phyloP scores from a whole-genome alignment of 2,329 filamentous ascomycete species.

The Aspergillus arachidicola region DNA sequence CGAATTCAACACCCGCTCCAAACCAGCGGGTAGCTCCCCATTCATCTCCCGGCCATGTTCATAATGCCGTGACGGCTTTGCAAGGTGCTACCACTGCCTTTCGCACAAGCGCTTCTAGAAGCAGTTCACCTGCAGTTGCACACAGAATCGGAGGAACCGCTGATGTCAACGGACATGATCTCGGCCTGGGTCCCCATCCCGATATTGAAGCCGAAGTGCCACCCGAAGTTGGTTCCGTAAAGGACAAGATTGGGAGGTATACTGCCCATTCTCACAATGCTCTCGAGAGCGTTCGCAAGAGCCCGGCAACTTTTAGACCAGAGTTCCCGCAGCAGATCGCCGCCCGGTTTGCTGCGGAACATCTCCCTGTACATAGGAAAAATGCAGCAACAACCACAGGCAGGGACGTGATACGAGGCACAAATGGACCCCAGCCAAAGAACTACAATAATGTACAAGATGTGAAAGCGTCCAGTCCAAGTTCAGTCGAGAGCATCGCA shows the following conservation, averaged over 20 bases:
- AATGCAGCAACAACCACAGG: constrained; percentile 13
- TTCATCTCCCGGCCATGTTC: constrained; percentile 27
- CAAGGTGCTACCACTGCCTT: constrained; percentile 44
- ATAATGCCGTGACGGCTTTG: constrained; percentile 28
- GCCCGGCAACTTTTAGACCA: constrained; percentile 17
- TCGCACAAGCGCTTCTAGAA: constrained; percentile 26
- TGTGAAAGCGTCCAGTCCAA: constrained; percentile 27
- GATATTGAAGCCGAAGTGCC: constrained; percentile 26
- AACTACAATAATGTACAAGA: constrained; percentile 14
- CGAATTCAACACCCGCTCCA: constrained; percentile 29
- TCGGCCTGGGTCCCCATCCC: constrained; percentile 11
- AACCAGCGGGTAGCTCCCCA: constrained; percentile 31
- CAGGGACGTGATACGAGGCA: constrained; percentile 3
- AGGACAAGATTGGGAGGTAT: constrained; percentile 41
- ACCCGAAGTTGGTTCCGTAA: constrained; percentile 41
- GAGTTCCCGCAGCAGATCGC: constrained; percentile 36
- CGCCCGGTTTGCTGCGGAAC: constrained; percentile 37
- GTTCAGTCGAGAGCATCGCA: constrained; percentile 24
- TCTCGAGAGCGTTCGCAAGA: constrained; percentile 18
- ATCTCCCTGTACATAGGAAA: constrained; percentile 25
- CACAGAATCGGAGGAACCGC: constrained; percentile 21
- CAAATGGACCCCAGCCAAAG: constrained; percentile 12
- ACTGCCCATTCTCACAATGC: constrained; percentile 24
- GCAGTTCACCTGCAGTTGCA: constrained; percentile 18
- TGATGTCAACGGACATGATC: constrained; percentile 21